A percentile compares a stretch with the other conserved stretches of the same genome.
Conservation (phyloP, 495 filamentous ascomycete genomes). For the Xylaria acuta region DNA sequence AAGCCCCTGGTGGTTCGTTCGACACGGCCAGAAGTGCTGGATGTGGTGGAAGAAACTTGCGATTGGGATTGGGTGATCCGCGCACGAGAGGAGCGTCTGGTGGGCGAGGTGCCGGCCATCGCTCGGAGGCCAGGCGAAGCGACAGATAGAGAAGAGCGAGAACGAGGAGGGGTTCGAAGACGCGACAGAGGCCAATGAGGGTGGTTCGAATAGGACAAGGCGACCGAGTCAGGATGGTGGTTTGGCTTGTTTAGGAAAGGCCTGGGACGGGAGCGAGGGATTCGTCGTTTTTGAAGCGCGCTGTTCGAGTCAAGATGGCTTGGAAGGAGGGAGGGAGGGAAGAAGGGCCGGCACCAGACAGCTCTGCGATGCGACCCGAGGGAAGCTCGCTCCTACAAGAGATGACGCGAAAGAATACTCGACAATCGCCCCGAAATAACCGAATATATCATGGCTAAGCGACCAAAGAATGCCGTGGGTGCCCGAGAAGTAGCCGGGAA, state of each 20-base stretch:
- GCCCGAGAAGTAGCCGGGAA: slow-evolving; percentile 30
- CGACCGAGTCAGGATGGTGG: slow-evolving; percentile 20
- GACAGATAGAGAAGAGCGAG: slow-evolving; percentile 36
- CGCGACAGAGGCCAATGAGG: slow-evolving; percentile 28
- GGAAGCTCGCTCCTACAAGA: slow-evolving; percentile 32
- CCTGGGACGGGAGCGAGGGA: neutral
- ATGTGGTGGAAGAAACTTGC: slow-evolving; percentile 82
- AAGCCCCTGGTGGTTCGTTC: slow-evolving; percentile 75
- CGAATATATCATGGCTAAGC: slow-evolving; percentile 41
- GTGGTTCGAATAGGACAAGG: slow-evolving; percentile 7
- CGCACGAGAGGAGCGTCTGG: slow-evolving; percentile 88
- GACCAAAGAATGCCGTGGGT: slow-evolving; percentile 26
- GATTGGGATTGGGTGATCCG: slow-evolving; percentile 79
- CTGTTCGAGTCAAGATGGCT: slow-evolving; percentile 26
- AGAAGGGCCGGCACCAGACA: slow-evolving; percentile 13
- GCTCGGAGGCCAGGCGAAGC: slow-evolving; percentile 44
- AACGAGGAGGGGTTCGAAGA: slow-evolving; percentile 24
- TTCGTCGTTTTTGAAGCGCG: neutral
- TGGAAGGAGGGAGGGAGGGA: slow-evolving; percentile 20
- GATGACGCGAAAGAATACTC: slow-evolving; percentile 35
- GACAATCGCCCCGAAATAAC: slow-evolving; percentile 33
- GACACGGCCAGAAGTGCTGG: slow-evolving; percentile 62
- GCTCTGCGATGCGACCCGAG: slow-evolving; percentile 23
- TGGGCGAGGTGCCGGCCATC: slow-evolving; percentile 68
- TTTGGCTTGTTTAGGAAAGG: slow-evolving; percentile 17